These are phyloP conservation scores for Solanum acaule DNA, from an alignment of 257 asterid species.

Conservation along the genomic window DNA sequence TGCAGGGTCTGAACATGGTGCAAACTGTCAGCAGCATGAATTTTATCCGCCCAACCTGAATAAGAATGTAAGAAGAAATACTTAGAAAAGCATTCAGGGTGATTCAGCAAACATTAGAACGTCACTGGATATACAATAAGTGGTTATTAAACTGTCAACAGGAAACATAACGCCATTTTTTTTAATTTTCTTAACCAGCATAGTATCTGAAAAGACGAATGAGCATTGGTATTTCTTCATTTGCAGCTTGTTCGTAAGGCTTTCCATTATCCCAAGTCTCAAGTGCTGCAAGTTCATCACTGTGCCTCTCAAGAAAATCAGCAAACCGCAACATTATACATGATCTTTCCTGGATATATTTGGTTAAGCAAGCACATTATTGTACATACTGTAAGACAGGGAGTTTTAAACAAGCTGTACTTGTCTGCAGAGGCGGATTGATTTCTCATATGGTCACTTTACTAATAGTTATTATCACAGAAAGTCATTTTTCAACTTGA, in stretches of 20 bases:
- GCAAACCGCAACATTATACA: conserved; percentile 50
- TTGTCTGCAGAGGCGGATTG: not conserved
- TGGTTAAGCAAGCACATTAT: too few relatives aligned
- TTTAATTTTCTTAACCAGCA: conserved; percentile 32
- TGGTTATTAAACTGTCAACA: not conserved
- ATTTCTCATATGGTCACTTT: not conserved
- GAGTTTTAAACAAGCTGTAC: not conserved
- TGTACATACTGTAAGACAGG: not conserved
- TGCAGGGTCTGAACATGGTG: conserved; percentile 54
- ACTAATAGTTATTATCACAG: not conserved
- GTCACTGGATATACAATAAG: not conserved
- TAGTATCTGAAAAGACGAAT: conserved; percentile 52
- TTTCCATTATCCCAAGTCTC: conserved; percentile 77
- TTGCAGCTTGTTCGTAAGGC: conserved; percentile 55
- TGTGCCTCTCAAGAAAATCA: conserved; percentile 51
- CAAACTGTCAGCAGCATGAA: conserved; percentile 64
- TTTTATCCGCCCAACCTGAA: conserved; percentile 68
- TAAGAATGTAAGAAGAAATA: not conserved
- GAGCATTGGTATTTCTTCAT: conserved; percentile 40
- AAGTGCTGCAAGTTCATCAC: conserved; percentile 48
- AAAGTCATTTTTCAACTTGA: not conserved
- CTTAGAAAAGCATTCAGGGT: not conserved
- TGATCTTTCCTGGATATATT: conserved; percentile 32
- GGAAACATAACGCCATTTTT: not conserved
- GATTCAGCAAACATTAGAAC: not conserved